Evolutionary conservation across 768 basidiomycete species (phyloP), one percentile per base, ranked within the genome.

Genomic region (Amylocystis lapponica): DNA sequence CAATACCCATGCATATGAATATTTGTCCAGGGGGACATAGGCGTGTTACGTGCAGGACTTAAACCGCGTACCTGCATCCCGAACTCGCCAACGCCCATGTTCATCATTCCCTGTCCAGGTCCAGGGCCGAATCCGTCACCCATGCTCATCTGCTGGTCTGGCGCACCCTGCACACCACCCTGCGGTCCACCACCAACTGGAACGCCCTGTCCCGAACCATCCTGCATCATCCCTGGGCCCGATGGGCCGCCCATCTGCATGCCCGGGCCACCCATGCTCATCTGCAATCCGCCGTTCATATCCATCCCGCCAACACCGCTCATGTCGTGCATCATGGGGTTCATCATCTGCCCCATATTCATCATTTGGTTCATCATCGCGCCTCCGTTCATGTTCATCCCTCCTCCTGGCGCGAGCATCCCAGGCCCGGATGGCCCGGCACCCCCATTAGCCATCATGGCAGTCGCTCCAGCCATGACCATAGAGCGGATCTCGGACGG

Each of bases 401-500:
- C 57, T 5, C 43, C 53, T 16, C 51, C 53, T 7, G 56, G 53
- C 14, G 53, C 52, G 47, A 63, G 60, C 61, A 62, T 61, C 46
- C 60, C 64, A 32, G 51, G 66, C 39, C 63, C 52, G 27, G 59
- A 75, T 5, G 73, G 65, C 47, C 70, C 76, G 16, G 65, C 66
- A 23, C 53, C 73, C n/a, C 68, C 79, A 46, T 73, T 73, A 44
- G 75, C 75, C 85, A 87, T 84, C 76, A 88, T 80, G 8, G 83
- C 76, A 17, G 78, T 79, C 48, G 86, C 79, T 14, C 85, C 82
- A 7, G 86, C 83, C 79, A 91, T 86, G 41, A 90, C 84, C 85
- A 90, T 90, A 47, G 83, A 80, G 29, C 87, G 82, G 44, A 90
- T 72, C 46, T 92, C 89, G 1, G 83, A 79, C 8, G 87, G 89